Conservation (phyloP, 2,329 filamentous ascomycete genomes). For the Zymoseptoria brevis region DNA sequence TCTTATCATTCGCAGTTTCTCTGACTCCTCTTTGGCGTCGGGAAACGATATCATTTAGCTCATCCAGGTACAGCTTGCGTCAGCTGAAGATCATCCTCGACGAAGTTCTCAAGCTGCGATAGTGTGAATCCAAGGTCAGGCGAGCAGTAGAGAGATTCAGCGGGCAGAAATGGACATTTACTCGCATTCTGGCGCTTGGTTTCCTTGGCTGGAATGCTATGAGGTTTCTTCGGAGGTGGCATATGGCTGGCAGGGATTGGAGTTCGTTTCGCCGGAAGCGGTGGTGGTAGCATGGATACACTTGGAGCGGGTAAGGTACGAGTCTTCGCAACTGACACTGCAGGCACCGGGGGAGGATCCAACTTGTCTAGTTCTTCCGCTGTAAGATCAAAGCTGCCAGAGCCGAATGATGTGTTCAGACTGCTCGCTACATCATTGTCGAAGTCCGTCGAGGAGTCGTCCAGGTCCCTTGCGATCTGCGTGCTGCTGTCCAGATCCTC, state of each 20-base stretch:
- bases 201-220: neutral
- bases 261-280: neutral
- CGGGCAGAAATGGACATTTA: slow-evolving; percentile 12
- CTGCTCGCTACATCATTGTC: neutral
- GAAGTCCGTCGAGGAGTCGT: slow-evolving; percentile 4
- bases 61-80: slow-evolving; percentile 23
- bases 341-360: slow-evolving; percentile 10
- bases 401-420: slow-evolving; percentile 29
- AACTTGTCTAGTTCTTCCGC: slow-evolving; percentile 35
- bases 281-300: neutral
- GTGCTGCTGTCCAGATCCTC: slow-evolving; percentile 40
- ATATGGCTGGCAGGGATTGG: neutral
- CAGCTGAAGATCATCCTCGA: slow-evolving; percentile 30
- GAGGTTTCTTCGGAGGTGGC: neutral
- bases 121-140: slow-evolving; percentile 23
- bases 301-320: neutral
- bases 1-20: neutral
- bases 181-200: slow-evolving; percentile 7
- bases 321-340: neutral
- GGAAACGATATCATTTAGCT: neutral
- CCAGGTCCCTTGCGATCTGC: slow-evolving; percentile 39
- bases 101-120: slow-evolving; percentile 28
- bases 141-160: slow-evolving; percentile 14
- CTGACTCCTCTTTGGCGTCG: neutral
- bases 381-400: slow-evolving; percentile 34